Evolutionary conservation across 345 rosid species (phyloP).

Genomic region (Populus alba): DNA sequence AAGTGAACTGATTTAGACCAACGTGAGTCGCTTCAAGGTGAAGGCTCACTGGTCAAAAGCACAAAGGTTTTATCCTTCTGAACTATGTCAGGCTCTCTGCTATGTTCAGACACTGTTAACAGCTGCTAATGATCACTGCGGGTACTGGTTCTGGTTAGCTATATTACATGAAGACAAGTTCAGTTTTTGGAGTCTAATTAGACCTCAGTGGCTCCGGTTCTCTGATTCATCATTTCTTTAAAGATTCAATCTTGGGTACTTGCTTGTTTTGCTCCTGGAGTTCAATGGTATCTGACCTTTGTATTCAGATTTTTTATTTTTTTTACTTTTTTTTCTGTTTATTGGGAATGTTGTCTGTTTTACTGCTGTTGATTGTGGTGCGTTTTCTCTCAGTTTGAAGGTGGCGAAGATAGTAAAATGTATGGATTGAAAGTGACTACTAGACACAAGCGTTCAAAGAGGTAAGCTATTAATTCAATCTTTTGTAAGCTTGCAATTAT

Average conservation of each 20-base stretch:
- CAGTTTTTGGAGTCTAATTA: slow-evolving; percentile 24
- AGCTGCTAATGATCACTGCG: slow-evolving; percentile 26
- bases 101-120: slow-evolving; percentile 29
- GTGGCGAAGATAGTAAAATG: slow-evolving; percentile 44
- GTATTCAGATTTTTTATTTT: slow-evolving; percentile 11
- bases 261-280: slow-evolving; percentile 18
- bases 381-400: slow-evolving; percentile 47
- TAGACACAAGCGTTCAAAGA: slow-evolving; percentile 79
- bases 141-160: slow-evolving; percentile 19
- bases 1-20: slow-evolving; percentile 27
- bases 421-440: slow-evolving; percentile 50
- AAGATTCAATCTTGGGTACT: slow-evolving; percentile 16
- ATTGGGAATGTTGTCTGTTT: slow-evolving; percentile 11
- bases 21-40: slow-evolving; percentile 29
- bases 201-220: neutral
- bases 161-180: slow-evolving; percentile 27
- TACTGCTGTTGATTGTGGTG: slow-evolving; percentile 19
- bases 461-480: slow-evolving; percentile 41
- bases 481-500: slow-evolving; percentile 31
- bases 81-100: slow-evolving; percentile 17
- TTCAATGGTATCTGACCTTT: slow-evolving; percentile 24
- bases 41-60: slow-evolving; percentile 46
- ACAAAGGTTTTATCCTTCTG: slow-evolving; percentile 36
- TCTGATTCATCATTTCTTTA: slow-evolving; percentile 17
- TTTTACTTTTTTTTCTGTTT: slow-evolving; percentile 3